phyloP scores from a whole-genome alignment of 768 basidiomycete species.

The Coprinopsis cinerea region DNA sequence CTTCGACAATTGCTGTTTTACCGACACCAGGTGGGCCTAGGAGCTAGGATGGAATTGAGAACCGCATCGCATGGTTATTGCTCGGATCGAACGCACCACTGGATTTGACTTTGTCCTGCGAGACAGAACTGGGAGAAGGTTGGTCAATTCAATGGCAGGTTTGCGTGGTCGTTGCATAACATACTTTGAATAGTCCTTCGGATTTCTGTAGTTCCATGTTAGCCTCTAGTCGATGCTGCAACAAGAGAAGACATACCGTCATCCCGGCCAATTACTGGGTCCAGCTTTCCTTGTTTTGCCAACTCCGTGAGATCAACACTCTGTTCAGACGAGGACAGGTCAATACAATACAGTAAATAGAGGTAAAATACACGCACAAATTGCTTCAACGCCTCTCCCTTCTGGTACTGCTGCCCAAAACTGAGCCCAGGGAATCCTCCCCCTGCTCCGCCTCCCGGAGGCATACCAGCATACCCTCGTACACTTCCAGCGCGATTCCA shows the following conservation, averaged over 20 bases:
- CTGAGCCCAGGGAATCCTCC: constrained; percentile 59
- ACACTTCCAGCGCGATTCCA: neutral
- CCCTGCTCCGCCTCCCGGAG: constrained; percentile 44
- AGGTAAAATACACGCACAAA: constrained; percentile 32
- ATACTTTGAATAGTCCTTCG: constrained; percentile 85
- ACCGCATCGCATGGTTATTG: neutral
- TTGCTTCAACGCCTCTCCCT: constrained; percentile 85
- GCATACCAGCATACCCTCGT: constrained; percentile 42
- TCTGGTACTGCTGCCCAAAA: constrained; percentile 57
- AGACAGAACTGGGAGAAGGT: constrained; percentile 55
- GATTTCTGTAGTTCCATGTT: constrained; percentile 48
- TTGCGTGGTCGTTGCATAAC: constrained; percentile 14
- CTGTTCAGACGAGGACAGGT: constrained; percentile 26
- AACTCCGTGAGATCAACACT: constrained; percentile 81
- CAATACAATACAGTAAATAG: neutral
- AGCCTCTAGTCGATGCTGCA: neutral
- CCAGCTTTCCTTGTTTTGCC: constrained; percentile 79
- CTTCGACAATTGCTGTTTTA: constrained; percentile 90
- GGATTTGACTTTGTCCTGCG: constrained; percentile 90
- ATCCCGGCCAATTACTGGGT: constrained; percentile 86
- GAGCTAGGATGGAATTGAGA: constrained; percentile 35
- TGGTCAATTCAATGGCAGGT: neutral
- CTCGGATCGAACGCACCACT: constrained; percentile 49
- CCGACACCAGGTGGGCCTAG: constrained; percentile 88
- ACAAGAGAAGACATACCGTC: constrained; percentile 44